Percentiles rank a stretch among this genome's conserved stretches.
These are phyloP conservation scores for Phaffia rhodozyma DNA, from an alignment of 1,284 basidiomycete genomes.

Conservation along the genomic window DNA sequence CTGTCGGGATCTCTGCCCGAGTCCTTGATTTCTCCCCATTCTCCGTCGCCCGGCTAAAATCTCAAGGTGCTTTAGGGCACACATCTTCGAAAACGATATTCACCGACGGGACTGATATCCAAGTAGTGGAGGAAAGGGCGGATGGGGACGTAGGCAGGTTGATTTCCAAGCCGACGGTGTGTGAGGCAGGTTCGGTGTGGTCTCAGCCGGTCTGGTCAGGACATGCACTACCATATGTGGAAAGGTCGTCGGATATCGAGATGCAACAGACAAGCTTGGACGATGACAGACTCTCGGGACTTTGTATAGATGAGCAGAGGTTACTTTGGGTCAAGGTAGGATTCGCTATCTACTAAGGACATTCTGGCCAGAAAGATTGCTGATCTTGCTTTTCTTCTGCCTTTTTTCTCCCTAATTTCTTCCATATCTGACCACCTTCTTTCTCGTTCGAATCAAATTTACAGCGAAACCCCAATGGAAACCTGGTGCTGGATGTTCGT, in stretches of 20 bases:
- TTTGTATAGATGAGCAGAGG: conserved; percentile 16
- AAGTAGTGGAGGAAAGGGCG: background rate
- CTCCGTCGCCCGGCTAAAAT: background rate
- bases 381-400: too few species aligned
- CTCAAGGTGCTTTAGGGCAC: background rate
- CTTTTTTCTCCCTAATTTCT: too few species aligned
- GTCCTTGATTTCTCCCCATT: conserved; percentile 18
- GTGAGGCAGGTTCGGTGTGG: background rate
- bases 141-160: conserved; percentile 10
- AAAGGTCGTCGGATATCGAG: conserved; percentile 1
- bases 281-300: conserved; percentile 1
- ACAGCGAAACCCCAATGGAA: background rate
- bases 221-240: conserved; percentile 7
- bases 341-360: too few species aligned
- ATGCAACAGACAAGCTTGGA: background rate
- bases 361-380: too few species aligned
- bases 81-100: background rate
- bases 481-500: background rate
- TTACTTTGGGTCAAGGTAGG: conserved; percentile 10
- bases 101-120: background rate
- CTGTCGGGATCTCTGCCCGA: background rate
- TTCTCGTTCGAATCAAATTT: too few species aligned
- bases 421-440: too few species aligned
- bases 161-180: background rate
- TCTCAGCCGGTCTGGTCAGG: background rate